Base-by-base conservation (phyloP, 345 rosid species). In the Gynandropsis gynandra region DNA sequence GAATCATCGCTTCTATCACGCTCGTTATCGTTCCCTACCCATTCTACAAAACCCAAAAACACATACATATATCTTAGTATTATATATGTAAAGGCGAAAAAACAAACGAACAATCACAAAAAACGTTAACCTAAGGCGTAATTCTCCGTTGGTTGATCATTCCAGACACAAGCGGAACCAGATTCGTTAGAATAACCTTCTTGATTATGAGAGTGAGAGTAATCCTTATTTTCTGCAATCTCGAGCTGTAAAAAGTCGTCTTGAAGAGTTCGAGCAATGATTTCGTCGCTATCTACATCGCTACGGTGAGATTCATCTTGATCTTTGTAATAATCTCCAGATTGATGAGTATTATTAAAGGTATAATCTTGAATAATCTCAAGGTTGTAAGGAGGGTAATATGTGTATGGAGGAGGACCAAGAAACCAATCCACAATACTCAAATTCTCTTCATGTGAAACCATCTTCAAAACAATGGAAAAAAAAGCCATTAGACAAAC, bases 191-290 rank as follows among this genome's bases (percentile, higher is more conserved):
- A 35, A 66, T 66, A 66, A 48, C 41, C 71, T 48, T 66, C 53
- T 29, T 5, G 79, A 32, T 35, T 62, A 8, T 58, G 75, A 1
- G 69, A 58, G 13, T 58, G 75, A 1, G 69, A 58, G 13, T 72
- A 65, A 44, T 70, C 72, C n/a, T 75, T 74, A 14, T 59, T 62
- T 62, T 85, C 96, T 16, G 73, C 60, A 50, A 87, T 50, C 29
- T 80, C 80, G 16, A 92, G 74, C 67, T 78, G 88, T 7, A 83
- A 82, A 67, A 85, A 87, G 42, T 92, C 95, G 47, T 85, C 96
- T 66, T 92, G 93, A 53, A 92, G 78, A 29, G 84, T 67, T 21
- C 80, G 79, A 0, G 95, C 96, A 63, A 87, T 87, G 41, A 78
- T 74, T 82, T 82, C 95, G 73, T 92, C 98, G 65, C 73, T 86